These are phyloP conservation scores for Coemansia brasiliensis DNA, from an alignment of 192 early-diverging fungal species.

Conservation along the genomic window DNA sequence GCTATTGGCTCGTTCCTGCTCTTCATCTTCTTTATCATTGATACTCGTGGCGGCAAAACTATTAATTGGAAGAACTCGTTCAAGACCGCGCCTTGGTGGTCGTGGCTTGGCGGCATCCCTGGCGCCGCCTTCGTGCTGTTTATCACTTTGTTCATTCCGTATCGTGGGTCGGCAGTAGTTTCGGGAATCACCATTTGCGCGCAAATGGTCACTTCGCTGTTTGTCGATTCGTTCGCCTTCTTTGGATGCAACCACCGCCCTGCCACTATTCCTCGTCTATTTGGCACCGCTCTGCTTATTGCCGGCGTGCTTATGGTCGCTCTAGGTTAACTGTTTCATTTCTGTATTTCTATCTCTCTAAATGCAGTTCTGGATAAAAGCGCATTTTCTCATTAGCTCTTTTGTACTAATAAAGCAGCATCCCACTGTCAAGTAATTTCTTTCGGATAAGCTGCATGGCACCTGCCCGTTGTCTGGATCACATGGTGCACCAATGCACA, in stretches of 20 bases:
- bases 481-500: no score
- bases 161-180: conserved; percentile 48
- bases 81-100: conserved; percentile 55
- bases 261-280: conserved; percentile 26
- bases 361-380: no score
- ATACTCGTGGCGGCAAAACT: conserved; percentile 43
- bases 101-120: conserved; percentile 47
- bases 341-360: neutral
- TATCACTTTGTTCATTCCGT: conserved; percentile 53
- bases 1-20: conserved; percentile 44
- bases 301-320: conserved; percentile 56
- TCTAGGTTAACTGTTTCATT: conserved; percentile 21
- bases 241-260: conserved; percentile 45
- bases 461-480: no score
- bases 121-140: conserved; percentile 50
- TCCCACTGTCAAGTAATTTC: no score
- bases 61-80: conserved; percentile 41
- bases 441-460: no score
- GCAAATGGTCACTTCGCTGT: conserved; percentile 46
- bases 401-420: no score
- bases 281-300: conserved; percentile 36
- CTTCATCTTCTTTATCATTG: conserved; percentile 48
- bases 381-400: no score
- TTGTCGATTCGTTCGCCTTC: conserved; percentile 49
- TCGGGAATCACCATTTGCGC: conserved; percentile 53